phyloP scores from a whole-genome alignment of 768 basidiomycete genomes.

The Mrakia hoshinonis region DNA sequence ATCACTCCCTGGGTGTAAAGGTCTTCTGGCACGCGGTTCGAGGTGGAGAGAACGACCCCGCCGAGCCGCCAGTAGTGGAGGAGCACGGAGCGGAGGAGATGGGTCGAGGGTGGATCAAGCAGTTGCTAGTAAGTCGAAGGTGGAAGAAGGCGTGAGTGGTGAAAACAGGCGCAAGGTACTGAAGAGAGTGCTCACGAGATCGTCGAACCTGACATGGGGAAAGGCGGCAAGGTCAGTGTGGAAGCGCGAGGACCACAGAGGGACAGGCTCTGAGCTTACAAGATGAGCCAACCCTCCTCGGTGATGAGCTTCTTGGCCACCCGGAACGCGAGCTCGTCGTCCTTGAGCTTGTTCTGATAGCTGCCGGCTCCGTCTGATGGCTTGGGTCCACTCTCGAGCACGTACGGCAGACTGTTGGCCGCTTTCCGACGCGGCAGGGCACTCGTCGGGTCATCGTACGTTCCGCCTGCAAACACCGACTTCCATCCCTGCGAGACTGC shows the following conservation, averaged over 20 bases:
- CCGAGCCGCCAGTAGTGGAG: constrained; percentile 22
- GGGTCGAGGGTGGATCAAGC: constrained; percentile 20
- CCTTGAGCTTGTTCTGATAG: constrained; percentile 1
- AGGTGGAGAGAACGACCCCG: constrained; percentile 27
- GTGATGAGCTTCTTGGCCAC: constrained; percentile 24
- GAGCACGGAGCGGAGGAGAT: constrained; percentile 18
- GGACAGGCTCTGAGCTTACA: too few relatives aligned
- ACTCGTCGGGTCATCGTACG: background rate
- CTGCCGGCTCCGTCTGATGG: too few relatives aligned
- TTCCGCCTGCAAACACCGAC: constrained; percentile 3
- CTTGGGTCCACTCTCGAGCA: background rate
- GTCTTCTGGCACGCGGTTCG: constrained; percentile 25
- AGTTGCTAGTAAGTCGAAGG: constrained; percentile 16
- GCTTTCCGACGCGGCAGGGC: background rate
- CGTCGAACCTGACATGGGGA: background rate
- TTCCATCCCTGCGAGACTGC: constrained; percentile 14
- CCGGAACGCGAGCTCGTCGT: constrained; percentile 25
- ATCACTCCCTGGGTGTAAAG: constrained; percentile 27
- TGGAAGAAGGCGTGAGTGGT: background rate
- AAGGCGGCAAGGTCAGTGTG: background rate
- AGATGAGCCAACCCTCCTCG: constrained; percentile 23
- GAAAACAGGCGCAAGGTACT: background rate
- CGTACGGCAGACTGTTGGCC: background rate
- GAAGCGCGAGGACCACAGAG: background rate
- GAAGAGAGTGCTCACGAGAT: background rate